A percentile compares a stretch with the other conserved stretches of the same genome.
phyloP scores from a whole-genome alignment of 768 basidiomycete species.

The Suillus hirtellus region DNA sequence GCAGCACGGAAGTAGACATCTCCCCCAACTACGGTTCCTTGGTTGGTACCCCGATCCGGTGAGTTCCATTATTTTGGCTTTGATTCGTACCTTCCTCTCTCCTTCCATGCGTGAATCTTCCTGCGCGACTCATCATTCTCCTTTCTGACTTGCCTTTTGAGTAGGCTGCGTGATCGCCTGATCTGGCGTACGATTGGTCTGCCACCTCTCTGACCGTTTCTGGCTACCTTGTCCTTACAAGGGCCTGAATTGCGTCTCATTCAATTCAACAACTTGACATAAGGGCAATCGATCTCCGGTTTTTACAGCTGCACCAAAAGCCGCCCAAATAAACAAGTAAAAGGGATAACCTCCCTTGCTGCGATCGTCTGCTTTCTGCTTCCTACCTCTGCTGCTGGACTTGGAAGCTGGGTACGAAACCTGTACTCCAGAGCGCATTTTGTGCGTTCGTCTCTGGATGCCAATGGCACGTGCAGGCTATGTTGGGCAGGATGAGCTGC shows the following conservation, averaged over 20 bases:
- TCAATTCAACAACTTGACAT: constrained; percentile 2
- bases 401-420: neutral
- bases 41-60: constrained; percentile 10
- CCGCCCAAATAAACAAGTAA: constrained; percentile 5
- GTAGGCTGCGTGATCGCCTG: neutral
- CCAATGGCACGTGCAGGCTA: constrained; percentile 28
- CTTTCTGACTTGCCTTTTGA: constrained; percentile 3
- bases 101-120: constrained; percentile 5
- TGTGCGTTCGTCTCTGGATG: neutral
- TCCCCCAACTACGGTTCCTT: constrained; percentile 10
- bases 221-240: constrained; percentile 5
- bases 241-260: neutral
- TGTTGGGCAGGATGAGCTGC: constrained; percentile 20
- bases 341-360: constrained; percentile 2
- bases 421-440: neutral
- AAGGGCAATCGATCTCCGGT: constrained; percentile 2
- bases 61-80: constrained; percentile 10
- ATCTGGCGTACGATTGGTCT: constrained; percentile 1
- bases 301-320: constrained; percentile 3
- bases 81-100: constrained; percentile 8
- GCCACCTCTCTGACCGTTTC: constrained; percentile 7
- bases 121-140: constrained; percentile 4
- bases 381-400: constrained; percentile 3
- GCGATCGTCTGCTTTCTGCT: constrained; percentile 2
- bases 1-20: constrained; percentile 5